Percentiles rank a stretch among this genome's conserved stretches.
These are phyloP conservation scores for Adansonia madagascariensis DNA, from an alignment of 441 rosid species.

Conservation along the genomic window DNA sequence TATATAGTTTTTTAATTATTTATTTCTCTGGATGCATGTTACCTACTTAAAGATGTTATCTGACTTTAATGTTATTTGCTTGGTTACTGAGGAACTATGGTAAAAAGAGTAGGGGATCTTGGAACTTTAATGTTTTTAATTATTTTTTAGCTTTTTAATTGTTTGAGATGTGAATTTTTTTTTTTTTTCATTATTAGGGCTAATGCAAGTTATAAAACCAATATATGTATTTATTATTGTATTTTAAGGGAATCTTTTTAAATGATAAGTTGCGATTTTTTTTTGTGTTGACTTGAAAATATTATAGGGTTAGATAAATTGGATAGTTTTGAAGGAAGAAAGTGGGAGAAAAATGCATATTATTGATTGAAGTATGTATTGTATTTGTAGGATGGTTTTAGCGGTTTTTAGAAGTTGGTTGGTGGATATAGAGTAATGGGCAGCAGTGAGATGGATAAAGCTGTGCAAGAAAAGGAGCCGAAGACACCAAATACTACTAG, in stretches of 20 bases:
- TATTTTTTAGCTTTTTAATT: background rate
- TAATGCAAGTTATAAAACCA: background rate
- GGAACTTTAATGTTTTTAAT: background rate
- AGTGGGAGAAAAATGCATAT: slow-evolving; percentile 23
- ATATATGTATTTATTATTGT: background rate
- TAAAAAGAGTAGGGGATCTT: background rate
- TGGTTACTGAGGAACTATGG: background rate
- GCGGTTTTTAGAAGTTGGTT: slow-evolving; percentile 6
- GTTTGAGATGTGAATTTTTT: background rate
- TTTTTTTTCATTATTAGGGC: background rate
- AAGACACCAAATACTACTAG: slow-evolving; percentile 58
- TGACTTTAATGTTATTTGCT: background rate
- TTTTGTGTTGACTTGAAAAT: background rate
- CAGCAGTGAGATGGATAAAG: slow-evolving; percentile 68
- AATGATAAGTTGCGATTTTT: background rate
- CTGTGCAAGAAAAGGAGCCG: slow-evolving; percentile 74
- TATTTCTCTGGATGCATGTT: background rate
- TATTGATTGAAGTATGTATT: slow-evolving; percentile 33
- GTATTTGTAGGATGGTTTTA: slow-evolving; percentile 53
- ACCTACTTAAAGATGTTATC: background rate
- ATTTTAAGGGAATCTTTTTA: background rate
- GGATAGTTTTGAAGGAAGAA: background rate
- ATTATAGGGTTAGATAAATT: slow-evolving; percentile 7
- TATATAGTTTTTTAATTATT: background rate
- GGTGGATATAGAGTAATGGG: slow-evolving; percentile 56